Evolutionary conservation across 768 basidiomycete genomes (phyloP).

Genomic region (Rhizopogon vinicolor): DNA sequence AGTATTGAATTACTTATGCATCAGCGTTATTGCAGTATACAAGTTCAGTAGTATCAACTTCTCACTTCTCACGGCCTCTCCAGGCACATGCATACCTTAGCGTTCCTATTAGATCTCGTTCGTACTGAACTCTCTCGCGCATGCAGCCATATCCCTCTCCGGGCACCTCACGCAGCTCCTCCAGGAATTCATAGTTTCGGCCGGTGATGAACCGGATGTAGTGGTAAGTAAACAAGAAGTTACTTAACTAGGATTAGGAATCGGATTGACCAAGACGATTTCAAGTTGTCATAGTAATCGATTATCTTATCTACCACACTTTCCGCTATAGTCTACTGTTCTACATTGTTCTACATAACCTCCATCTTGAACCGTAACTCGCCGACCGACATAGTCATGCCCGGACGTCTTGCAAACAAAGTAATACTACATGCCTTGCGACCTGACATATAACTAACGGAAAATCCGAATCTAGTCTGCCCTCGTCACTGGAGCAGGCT

Average conservation of each 20-base stretch:
- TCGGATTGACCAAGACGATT: constrained; percentile 6
- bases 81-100: too few species aligned
- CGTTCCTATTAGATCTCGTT: too few species aligned
- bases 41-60: neutral
- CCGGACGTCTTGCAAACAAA: constrained; percentile 66
- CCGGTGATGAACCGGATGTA: too few species aligned
- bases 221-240: too few species aligned
- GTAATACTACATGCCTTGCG: constrained; percentile 24
- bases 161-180: constrained; percentile 46
- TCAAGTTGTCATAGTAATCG: too few species aligned
- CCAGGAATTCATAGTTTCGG: constrained; percentile 24
- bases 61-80: too few species aligned
- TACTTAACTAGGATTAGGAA: too few species aligned
- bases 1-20: neutral
- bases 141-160: constrained; percentile 19
- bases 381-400: constrained; percentile 34
- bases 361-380: constrained; percentile 3
- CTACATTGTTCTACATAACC: neutral
- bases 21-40: neutral
- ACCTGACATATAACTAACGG: constrained; percentile 8
- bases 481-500: constrained; percentile 84
- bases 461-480: constrained; percentile 44
- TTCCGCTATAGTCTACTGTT: too few species aligned
- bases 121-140: too few species aligned
- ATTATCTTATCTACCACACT: too few species aligned